Conservation (phyloP, 192 early-diverging fungal species). For the Coemansia sp. region DNA sequence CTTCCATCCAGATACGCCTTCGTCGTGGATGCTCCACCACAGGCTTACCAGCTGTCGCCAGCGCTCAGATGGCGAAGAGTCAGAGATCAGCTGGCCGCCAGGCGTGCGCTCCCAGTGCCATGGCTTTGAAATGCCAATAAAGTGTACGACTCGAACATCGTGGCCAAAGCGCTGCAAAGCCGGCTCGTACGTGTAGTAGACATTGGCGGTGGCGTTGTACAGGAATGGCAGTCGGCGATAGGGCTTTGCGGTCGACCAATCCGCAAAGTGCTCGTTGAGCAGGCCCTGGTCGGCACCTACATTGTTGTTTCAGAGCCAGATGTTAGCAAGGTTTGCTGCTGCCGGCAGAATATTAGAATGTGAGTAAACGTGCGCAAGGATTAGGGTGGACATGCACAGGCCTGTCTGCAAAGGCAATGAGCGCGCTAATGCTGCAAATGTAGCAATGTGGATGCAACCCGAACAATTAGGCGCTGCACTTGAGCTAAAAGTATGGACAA, state of each 20-base stretch:
- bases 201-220: constrained; percentile 68
- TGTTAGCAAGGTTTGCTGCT: not conserved
- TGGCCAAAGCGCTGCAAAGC: constrained; percentile 74
- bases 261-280: constrained; percentile 81
- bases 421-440: not conserved
- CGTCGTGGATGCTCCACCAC: constrained; percentile 77
- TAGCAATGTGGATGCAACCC: not conserved
- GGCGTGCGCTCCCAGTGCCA: constrained; percentile 76
- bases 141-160: constrained; percentile 80
- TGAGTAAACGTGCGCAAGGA: not conserved
- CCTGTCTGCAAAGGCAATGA: not conserved
- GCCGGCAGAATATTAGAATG: not conserved
- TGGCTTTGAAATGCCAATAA: constrained; percentile 86
- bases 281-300: constrained; percentile 92
- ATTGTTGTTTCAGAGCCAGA: not conserved
- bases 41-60: constrained; percentile 59
- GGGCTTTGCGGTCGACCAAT: constrained; percentile 65
- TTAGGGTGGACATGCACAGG: not conserved
- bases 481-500: not conserved
- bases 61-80: constrained; percentile 38
- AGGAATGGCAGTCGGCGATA: constrained; percentile 79
- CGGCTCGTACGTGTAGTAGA: constrained; percentile 66
- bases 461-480: not conserved
- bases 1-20: constrained; percentile 55
- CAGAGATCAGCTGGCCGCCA: constrained; percentile 57